phyloP scores from a whole-genome alignment of 2,329 filamentous ascomycete genomes.

The Curvularia verruculosa region DNA sequence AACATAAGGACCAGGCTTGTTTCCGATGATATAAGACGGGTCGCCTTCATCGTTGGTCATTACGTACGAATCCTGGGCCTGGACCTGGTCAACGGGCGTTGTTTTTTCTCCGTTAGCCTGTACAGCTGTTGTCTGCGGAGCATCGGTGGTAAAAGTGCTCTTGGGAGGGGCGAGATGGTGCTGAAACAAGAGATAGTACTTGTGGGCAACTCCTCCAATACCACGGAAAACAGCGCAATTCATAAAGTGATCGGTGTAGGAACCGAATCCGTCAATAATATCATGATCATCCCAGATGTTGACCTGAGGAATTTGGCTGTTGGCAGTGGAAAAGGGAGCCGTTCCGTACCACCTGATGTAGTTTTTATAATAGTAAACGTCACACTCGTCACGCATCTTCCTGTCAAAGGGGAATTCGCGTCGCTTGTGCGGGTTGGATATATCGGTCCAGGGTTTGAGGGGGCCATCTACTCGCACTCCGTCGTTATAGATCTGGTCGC shows the following conservation, averaged over 20 bases:
- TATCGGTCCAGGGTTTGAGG: constrained; percentile 68
- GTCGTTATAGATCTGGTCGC: constrained; percentile 81
- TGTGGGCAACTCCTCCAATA: constrained; percentile 64
- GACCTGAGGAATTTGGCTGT: constrained; percentile 67
- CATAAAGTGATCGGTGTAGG: constrained; percentile 72
- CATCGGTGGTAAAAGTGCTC: constrained; percentile 84
- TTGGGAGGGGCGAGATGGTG: constrained; percentile 82
- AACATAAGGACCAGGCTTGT: constrained; percentile 71
- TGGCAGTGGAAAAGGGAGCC: constrained; percentile 64
- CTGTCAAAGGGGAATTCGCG: constrained; percentile 69
- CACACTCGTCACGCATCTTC: constrained; percentile 63
- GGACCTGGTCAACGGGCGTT: constrained; percentile 67
- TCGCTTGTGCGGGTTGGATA: constrained; percentile 65
- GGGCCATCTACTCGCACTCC: constrained; percentile 86
- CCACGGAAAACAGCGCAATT: constrained; percentile 68
- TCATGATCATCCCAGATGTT: constrained; percentile 72
- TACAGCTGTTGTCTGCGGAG: constrained; percentile 58
- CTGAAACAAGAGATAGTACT: constrained; percentile 71
- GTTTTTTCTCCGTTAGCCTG: constrained; percentile 61
- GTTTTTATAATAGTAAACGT: constrained; percentile 67
- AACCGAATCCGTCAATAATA: constrained; percentile 71
- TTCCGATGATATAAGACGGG: constrained; percentile 77
- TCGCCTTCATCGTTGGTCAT: constrained; percentile 64
- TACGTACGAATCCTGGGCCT: constrained; percentile 78
- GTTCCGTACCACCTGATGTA: constrained; percentile 73